These are phyloP conservation scores for Aureobasidium sp. DNA, from an alignment of 2,329 filamentous ascomycete genomes.

Conservation along the genomic window DNA sequence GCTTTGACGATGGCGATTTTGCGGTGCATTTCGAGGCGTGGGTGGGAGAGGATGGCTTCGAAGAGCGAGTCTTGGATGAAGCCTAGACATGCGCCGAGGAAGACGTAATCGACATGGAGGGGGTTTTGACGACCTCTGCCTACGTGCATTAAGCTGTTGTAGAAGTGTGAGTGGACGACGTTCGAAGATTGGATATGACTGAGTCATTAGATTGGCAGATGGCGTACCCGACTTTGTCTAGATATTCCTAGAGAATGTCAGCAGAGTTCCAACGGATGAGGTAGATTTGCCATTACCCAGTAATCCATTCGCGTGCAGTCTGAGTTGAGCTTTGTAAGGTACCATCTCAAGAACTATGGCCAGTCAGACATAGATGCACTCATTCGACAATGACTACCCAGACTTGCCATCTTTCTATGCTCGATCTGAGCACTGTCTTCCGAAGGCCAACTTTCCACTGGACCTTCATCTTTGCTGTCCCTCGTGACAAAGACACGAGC, in stretches of 20 bases:
- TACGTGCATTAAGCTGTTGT: conserved; percentile 66
- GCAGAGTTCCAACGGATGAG: neutral
- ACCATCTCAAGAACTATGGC: conserved; percentile 58
- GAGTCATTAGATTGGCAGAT: no score
- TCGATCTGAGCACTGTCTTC: conserved; percentile 69
- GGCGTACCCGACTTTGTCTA: conserved; percentile 70
- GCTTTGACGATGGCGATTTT: conserved; percentile 71
- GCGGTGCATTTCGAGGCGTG: conserved; percentile 56
- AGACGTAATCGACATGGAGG: conserved; percentile 73
- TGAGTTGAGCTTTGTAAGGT: conserved; percentile 66
- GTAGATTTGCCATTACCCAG: conserved; percentile 42
- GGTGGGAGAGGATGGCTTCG: conserved; percentile 67
- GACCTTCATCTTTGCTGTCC: conserved; percentile 57
- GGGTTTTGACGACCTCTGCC: conserved; percentile 64
- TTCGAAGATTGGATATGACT: neutral
- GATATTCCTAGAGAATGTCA: conserved; percentile 46
- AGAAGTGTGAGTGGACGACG: neutral
- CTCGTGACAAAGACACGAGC: conserved; percentile 64
- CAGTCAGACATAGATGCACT: neutral
- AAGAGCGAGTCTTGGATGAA: conserved; percentile 73
- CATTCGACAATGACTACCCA: neutral
- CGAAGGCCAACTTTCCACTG: conserved; percentile 55
- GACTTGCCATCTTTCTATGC: conserved; percentile 58
- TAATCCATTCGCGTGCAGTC: conserved; percentile 70
- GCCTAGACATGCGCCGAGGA: conserved; percentile 64